Base-by-base conservation (phyloP, 345 rosid species). In the Syzygium oleosum region DNA sequence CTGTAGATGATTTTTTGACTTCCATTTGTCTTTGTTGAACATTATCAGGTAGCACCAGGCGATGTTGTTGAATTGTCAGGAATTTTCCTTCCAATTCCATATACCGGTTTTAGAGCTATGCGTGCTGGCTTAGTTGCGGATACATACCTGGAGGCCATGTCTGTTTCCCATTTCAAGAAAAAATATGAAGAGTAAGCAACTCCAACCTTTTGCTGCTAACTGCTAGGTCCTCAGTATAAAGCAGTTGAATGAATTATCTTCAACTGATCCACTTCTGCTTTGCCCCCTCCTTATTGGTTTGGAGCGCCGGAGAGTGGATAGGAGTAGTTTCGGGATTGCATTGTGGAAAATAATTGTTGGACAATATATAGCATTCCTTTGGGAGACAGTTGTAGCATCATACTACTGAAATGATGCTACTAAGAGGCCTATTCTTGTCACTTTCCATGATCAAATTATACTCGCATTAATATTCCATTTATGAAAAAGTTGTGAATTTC, bases 91-190 rank as follows among this genome's bases (percentile, higher is more conserved):
- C 99, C 99, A 12, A 96, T 98, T 89, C 99, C 99, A 84, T 98
- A 96, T 87, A 90, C 95, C 85, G 98, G 99, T 85, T 98, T 96
- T 88, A 96, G 95, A 94, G 99, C 98, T 89, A 90, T 98, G 90
- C 97, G 97, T 89, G 99, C 99, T 91, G 99, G 99, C 84, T 94
- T 98, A 91, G 98, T 98, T 90, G 99, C 99, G 38, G 99, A 97
- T 90, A 97, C 99, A 23, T 98, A 93, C 87, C 92, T 98, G 91
- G 99, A 98, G 92, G 97, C 95, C 87, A 97, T 96, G 95, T 93
- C 98, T 85, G 96, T 96, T 84, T 92, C 92, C 87, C 98, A 98
- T 89, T 97, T 95, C 94, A 96, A 97, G 97, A 98, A 94, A 90
- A 96, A 93, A 97, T 98, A 98, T 77, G 99, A 98, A 87, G 97